Percentiles rank a stretch among this genome's conserved stretches.
Evolutionary conservation across 2,329 filamentous ascomycete species (phyloP).

Genomic region (Colletotrichum costaricense): DNA sequence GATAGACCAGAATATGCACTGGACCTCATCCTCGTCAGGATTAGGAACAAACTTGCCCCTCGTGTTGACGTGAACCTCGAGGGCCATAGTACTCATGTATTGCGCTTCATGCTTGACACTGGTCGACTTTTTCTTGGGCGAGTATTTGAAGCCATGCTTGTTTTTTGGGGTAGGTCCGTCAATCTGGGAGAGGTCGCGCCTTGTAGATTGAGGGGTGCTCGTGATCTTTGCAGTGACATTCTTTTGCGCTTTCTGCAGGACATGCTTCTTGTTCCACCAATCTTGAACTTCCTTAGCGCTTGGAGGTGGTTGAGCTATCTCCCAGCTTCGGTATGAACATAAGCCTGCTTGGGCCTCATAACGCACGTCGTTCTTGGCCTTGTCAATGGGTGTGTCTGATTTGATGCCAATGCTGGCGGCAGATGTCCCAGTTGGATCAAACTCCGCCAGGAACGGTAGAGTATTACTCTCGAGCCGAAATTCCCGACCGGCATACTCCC

Average conservation of each 20-base stretch:
- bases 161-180: constrained; percentile 88
- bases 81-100: constrained; percentile 96
- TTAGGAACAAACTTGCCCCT: constrained; percentile 85
- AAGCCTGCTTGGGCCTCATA: constrained; percentile 59
- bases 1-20: constrained; percentile 90
- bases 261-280: constrained; percentile 68
- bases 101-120: constrained; percentile 86
- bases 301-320: constrained; percentile 78
- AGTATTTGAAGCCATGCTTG: constrained; percentile 86
- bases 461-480: constrained; percentile 82
- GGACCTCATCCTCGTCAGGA: constrained; percentile 89
- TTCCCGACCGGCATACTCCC: constrained; percentile 90
- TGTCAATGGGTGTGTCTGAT: constrained; percentile 58
- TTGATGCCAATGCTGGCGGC: constrained; percentile 67
- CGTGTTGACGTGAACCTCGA: constrained; percentile 93
- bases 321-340: constrained; percentile 80
- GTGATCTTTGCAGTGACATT: constrained; percentile 34
- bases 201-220: constrained; percentile 31
- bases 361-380: constrained; percentile 58
- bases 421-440: constrained; percentile 72
- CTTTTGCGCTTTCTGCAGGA: constrained; percentile 35
- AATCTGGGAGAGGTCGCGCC: constrained; percentile 79
- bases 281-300: constrained; percentile 73
- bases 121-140: constrained; percentile 78
- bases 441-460: constrained; percentile 82